Base-by-base conservation (phyloP, 768 basidiomycete genomes). In the Infundibulicybe gibba region DNA sequence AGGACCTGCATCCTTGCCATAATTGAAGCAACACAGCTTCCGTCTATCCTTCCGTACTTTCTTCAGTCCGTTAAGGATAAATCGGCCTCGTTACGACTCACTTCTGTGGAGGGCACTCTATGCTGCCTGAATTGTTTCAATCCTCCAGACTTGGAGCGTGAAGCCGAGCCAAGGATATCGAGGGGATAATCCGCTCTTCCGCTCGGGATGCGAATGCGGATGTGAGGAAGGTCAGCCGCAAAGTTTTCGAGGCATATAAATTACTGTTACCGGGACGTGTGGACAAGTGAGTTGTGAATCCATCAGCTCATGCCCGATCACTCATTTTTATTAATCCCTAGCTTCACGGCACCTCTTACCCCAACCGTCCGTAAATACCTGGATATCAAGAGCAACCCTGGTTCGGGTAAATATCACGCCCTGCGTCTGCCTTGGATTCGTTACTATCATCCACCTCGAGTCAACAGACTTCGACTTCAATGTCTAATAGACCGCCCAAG, bases 361-460 rank as follows among this genome's bases (percentile, higher is more conserved):
- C 90, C 91, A 1, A 84, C 80, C 2, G 81, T 81, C 33, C 84
- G 79, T 55, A 90, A 87, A 63, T 89, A 89, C 57, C 75, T 92
- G 3, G 81, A 83, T 49, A 74, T 79, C 46, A 69, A 68, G 44
- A 17, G 59, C 20, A 32, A 34, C 6, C 39, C 6, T 3, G 8
- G 8, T 25, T 25, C 25, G 25, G n/a, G n/a, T n/a, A n/a, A n/a
- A n/a, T n/a, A n/a, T 25, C 49, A 16, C 31, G 49, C 20, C 19
- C 49, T 35, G 37, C 39, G 33, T 43, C 41, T 51, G 52, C 43
- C 49, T 43, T 53, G 45, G 44, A 47, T 32, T 41, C 47, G 20
- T 40, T 54, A 14, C 60, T 54, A 48, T 50, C 53, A 12, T 59
- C 61, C 10, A 51, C 58, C n/a, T 59, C 25, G 25, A 25, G 25